Conservation (phyloP, 257 asterid genomes). For the Przewalskia tangutica region DNA sequence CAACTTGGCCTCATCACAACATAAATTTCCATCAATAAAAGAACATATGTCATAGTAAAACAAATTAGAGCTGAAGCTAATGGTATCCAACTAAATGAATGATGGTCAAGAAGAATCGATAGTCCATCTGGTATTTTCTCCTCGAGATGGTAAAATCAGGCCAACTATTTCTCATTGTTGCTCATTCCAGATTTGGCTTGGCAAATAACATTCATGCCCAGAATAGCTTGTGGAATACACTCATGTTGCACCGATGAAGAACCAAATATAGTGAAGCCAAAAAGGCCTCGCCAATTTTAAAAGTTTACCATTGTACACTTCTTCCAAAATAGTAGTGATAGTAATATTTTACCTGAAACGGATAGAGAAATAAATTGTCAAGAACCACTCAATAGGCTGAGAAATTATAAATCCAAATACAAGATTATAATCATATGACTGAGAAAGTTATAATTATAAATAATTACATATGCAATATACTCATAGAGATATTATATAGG, state of each 20-base stretch:
- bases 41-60: constrained; percentile 72
- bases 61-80: constrained; percentile 68
- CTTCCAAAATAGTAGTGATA: constrained; percentile 63
- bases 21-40: constrained; percentile 93
- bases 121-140: constrained; percentile 43
- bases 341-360: constrained; percentile 65
- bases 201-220: constrained; percentile 95
- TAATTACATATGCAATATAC: too few species aligned
- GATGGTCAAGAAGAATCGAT: constrained; percentile 29
- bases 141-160: constrained; percentile 20
- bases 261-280: constrained; percentile 68
- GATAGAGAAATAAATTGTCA: background rate
- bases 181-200: constrained; percentile 99
- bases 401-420: too few species aligned
- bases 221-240: constrained; percentile 91
- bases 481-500: too few species aligned
- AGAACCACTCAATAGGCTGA: background rate
- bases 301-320: constrained; percentile 55
- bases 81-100: constrained; percentile 54
- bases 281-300: constrained; percentile 74
- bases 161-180: constrained; percentile 28
- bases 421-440: too few species aligned
- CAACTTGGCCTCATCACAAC: constrained; percentile 94
- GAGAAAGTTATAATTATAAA: too few species aligned
- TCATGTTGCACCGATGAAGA: constrained; percentile 94